phyloP scores from a whole-genome alignment of 2,329 filamentous ascomycete genomes.

The Cladosporium sp. region DNA sequence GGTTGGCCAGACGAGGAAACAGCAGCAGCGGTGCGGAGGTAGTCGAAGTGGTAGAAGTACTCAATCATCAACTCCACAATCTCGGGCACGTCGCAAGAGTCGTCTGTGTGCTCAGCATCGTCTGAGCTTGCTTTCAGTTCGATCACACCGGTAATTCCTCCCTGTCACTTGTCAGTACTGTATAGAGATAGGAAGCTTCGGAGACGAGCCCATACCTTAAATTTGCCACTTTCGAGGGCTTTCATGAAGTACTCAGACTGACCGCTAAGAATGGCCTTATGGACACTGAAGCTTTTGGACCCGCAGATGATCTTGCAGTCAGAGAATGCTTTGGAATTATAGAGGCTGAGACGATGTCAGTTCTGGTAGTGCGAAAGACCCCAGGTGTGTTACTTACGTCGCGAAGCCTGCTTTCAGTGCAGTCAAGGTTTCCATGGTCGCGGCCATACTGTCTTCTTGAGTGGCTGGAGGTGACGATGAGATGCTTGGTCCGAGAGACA shows the following conservation, averaged over 20 bases:
- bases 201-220: background rate
- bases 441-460: no score
- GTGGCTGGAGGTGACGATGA: no score
- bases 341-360: background rate
- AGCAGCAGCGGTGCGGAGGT: conserved; percentile 23
- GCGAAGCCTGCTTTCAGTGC: background rate
- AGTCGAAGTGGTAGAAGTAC: conserved; percentile 33
- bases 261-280: background rate
- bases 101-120: conserved; percentile 17
- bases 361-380: no score
- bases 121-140: background rate
- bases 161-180: background rate
- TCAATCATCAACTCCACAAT: conserved; percentile 31
- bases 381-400: background rate
- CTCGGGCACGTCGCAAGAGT: conserved; percentile 28
- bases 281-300: background rate
- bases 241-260: background rate
- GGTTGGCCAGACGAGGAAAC: background rate
- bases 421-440: background rate
- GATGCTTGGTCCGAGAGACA: no score
- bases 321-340: background rate
- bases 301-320: background rate
- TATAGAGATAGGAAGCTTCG: no score
- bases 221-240: background rate
- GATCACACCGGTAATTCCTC: background rate